phyloP scores from a whole-genome alignment of 768 basidiomycete species.

The Pisolithus marmoratus region DNA sequence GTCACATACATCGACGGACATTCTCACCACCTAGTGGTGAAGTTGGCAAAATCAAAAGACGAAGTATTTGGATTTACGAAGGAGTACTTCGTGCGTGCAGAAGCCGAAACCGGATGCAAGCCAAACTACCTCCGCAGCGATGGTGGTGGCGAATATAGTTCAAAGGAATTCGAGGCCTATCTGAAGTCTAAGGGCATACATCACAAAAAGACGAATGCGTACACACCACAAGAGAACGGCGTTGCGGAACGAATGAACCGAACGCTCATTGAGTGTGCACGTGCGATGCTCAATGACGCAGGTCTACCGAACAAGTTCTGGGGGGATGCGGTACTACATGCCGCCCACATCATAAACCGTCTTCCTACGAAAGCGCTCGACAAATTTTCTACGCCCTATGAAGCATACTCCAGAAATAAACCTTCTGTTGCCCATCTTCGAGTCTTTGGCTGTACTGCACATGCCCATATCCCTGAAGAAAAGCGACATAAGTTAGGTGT shows the following conservation, averaged over 20 bases:
- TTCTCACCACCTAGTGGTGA: constrained; percentile 9
- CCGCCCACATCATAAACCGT: not conserved
- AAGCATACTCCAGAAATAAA: constrained; percentile 12
- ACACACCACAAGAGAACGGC: constrained; percentile 38
- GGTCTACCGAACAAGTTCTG: not conserved
- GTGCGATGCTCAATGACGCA: constrained; percentile 22
- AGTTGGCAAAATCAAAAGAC: too few relatives aligned
- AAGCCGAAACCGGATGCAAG: constrained; percentile 8
- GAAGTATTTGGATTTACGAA: too few relatives aligned
- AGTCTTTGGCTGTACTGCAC: constrained; percentile 21
- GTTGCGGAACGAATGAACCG: constrained; percentile 36
- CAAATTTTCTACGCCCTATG: constrained; percentile 20
- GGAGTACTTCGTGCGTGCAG: not conserved
- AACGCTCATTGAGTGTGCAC: constrained; percentile 27
- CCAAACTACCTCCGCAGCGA: constrained; percentile 18
- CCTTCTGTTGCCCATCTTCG: constrained; percentile 16
- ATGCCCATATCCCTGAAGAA: constrained; percentile 17
- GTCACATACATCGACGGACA: too few relatives aligned
- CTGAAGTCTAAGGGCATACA: constrained; percentile 9
- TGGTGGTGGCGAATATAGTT: constrained; percentile 18
- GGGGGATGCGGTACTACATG: not conserved
- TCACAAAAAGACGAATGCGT: constrained; percentile 11
- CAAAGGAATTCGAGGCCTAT: constrained; percentile 1
- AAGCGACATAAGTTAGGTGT: constrained; percentile 4
- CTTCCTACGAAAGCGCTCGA: not conserved